These are phyloP conservation scores for Globisporangium cystogenes DNA, from an alignment of 352 stramenopile species.

Conservation along the genomic window DNA sequence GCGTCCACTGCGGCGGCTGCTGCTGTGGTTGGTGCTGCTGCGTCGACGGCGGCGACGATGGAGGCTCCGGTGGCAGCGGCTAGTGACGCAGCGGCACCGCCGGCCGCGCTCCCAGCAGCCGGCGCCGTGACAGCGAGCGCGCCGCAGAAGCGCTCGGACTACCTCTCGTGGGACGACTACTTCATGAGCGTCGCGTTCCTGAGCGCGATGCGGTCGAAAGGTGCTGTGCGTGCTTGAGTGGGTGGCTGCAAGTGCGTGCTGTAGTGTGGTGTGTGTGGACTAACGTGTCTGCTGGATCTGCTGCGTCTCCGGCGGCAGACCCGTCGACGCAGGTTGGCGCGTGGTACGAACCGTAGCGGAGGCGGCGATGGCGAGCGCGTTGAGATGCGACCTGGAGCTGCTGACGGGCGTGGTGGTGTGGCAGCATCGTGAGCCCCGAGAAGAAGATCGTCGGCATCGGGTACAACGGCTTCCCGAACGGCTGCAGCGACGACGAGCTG, in stretches of 20 bases:
- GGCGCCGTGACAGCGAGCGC: not conserved
- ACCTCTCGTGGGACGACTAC: slow-evolving; percentile 98
- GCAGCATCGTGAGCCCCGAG: slow-evolving; percentile 92
- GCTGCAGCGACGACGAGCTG: slow-evolving; percentile 93
- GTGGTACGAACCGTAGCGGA: slow-evolving; percentile 49
- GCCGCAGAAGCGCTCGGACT: slow-evolving; percentile 77
- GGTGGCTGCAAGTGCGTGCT: not conserved
- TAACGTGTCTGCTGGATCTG: slow-evolving; percentile 1
- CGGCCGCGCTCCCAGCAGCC: not conserved
- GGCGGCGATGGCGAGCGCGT: not conserved
- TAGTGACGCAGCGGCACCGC: slow-evolving; percentile 1
- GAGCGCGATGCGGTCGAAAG: slow-evolving; percentile 98
- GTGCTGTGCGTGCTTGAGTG: slow-evolving; percentile 36
- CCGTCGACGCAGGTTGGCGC: slow-evolving; percentile 97
- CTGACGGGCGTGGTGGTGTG: not conserved
- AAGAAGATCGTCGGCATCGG: slow-evolving; percentile 98
- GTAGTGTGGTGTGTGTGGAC: not conserved
- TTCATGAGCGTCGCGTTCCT: slow-evolving; percentile 99
- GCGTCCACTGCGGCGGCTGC: too few relatives aligned
- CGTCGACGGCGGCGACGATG: not conserved
- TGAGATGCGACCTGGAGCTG: too few relatives aligned
- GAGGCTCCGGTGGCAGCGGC: not conserved
- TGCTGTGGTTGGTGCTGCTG: too few relatives aligned
- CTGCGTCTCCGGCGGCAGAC: slow-evolving; percentile 36
- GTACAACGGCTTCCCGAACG: slow-evolving; percentile 98